Evolutionary conservation across 2,329 filamentous ascomycete species (phyloP).

Genomic region (Tolypocladium nubicola): DNA sequence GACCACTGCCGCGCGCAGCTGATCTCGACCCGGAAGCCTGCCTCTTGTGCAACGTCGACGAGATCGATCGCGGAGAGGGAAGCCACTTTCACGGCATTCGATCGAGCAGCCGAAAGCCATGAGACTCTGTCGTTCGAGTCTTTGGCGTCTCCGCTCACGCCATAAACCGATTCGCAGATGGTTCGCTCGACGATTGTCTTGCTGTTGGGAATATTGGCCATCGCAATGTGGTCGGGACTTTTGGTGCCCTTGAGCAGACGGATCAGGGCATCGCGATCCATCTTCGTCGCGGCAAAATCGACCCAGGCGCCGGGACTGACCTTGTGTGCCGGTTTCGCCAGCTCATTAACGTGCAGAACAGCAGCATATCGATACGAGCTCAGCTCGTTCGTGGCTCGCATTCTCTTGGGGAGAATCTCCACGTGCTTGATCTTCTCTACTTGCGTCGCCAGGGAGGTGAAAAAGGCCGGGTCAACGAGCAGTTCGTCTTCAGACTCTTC

Average conservation of each 20-base stretch:
- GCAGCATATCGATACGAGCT: slow-evolving; percentile 17
- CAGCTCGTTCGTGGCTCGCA: slow-evolving; percentile 17
- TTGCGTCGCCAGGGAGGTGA: slow-evolving; percentile 5
- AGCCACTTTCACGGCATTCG: too few species aligned
- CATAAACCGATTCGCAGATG: too few species aligned
- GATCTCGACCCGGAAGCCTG: slow-evolving; percentile 34
- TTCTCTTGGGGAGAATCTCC: slow-evolving; percentile 17
- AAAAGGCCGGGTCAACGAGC: slow-evolving; percentile 12
- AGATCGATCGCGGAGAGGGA: too few species aligned
- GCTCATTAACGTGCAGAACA: slow-evolving; percentile 6
- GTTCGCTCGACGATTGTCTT: too few species aligned
- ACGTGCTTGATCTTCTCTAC: slow-evolving; percentile 12
- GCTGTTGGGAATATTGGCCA: too few species aligned
- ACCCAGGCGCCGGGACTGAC: slow-evolving; percentile 8
- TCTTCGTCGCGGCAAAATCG: slow-evolving; percentile 6
- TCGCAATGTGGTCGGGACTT: too few species aligned
- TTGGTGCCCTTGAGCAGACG: slow-evolving; percentile 4
- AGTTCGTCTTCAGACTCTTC: slow-evolving; percentile 9
- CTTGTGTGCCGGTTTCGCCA: not conserved
- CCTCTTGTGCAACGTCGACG: slow-evolving; percentile 5
- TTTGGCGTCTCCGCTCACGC: not conserved
- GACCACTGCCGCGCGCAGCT: slow-evolving; percentile 30
- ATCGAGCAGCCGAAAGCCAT: too few species aligned
- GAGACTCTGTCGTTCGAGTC: not conserved
- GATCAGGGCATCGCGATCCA: slow-evolving; percentile 5